Percentiles rank a stretch among this genome's conserved stretches.
Conservation (phyloP, 768 basidiomycete genomes). For the Sporobolomyces roseus region DNA sequence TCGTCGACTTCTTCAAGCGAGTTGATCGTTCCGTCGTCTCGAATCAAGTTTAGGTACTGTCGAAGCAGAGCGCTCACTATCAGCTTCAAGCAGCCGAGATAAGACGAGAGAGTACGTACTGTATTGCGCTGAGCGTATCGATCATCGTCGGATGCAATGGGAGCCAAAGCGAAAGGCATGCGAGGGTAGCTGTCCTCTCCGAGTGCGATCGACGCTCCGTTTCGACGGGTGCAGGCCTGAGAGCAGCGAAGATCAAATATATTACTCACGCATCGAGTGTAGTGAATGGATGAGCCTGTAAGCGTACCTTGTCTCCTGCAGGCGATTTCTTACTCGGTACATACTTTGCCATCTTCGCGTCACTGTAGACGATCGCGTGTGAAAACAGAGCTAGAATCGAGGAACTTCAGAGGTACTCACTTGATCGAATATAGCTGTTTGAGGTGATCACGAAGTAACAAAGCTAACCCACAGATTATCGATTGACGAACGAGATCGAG, state of each 20-base stretch:
- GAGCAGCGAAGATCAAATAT: conserved; percentile 48
- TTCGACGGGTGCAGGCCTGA: conserved; percentile 52
- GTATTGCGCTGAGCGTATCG: conserved; percentile 59
- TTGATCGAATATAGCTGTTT: conserved; percentile 77
- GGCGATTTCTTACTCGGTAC: conserved; percentile 82
- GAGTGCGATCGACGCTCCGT: conserved; percentile 21
- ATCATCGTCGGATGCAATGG: conserved; percentile 64
- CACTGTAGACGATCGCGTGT: not conserved
- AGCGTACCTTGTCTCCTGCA: conserved; percentile 75
- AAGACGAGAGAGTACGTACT: conserved; percentile 53
- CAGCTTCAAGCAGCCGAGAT: conserved; percentile 46
- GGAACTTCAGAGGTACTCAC: conserved; percentile 45
- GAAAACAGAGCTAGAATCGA: not conserved
- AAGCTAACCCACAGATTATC: conserved; percentile 73
- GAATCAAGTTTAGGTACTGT: conserved; percentile 44
- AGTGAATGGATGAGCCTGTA: no score
- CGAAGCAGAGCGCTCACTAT: conserved; percentile 51
- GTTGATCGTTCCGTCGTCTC: conserved; percentile 35
- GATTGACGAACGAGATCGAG: conserved; percentile 52
- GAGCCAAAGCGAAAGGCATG: conserved; percentile 62
- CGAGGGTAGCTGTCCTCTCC: conserved; percentile 60
- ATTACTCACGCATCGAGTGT: no score
- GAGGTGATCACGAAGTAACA: conserved; percentile 80
- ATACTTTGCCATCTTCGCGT: conserved; percentile 87
- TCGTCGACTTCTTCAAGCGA: conserved; percentile 29